Base-by-base conservation (phyloP, 73 alveolate species). In the Paramecium bursaria region DNA sequence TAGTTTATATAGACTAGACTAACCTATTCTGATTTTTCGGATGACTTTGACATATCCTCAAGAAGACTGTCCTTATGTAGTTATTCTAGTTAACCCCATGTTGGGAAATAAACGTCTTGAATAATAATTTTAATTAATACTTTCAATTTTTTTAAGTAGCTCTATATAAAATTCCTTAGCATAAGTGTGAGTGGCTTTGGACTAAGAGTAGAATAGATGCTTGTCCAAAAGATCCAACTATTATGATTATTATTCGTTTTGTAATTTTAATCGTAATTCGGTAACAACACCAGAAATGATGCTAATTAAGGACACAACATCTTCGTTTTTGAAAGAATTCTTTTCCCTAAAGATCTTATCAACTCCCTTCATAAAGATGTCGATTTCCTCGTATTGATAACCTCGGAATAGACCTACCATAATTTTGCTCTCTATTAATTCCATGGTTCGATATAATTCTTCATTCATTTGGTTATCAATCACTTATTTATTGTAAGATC, bases 341-440 rank as follows among this genome's bases (percentile, higher is more conserved):
- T 67, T 35, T 19, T 67, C 49, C 50, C 44, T 67, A 67, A 67
- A 67, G 7, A 67, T 14, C 19, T 57, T 44, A 35, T 67, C 82
- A 31, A 67, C 82, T 42, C 39, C 54, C 44, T 67, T 67, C 10
- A 67, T 67, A n/a, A 67, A 67, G 55, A 15, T 39, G 22, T 67
- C 53, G 22, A 67, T 19, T 67, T 67, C 82, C 3, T 7, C 17
- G n/a, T 35, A 21, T 13, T 53, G 55, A 39, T 67, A 14, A 9
- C 51, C 21, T 57, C 44, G 33, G 39, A 67, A 67, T 1, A 67
- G 57, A 14, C 82, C 82, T 4, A 67, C 44, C 82, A 67, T 67
- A 1, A 67, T 39, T 25, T 67, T 67, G 6, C 60, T 39, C 21
- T 67, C 82, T 26, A 67, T 21, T 19, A 67, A 42, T 42, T 67